Evolutionary conservation across 306 rosid genomes (phyloP), one percentile per base, ranked within the genome.

Genomic region (Morella rubra): DNA sequence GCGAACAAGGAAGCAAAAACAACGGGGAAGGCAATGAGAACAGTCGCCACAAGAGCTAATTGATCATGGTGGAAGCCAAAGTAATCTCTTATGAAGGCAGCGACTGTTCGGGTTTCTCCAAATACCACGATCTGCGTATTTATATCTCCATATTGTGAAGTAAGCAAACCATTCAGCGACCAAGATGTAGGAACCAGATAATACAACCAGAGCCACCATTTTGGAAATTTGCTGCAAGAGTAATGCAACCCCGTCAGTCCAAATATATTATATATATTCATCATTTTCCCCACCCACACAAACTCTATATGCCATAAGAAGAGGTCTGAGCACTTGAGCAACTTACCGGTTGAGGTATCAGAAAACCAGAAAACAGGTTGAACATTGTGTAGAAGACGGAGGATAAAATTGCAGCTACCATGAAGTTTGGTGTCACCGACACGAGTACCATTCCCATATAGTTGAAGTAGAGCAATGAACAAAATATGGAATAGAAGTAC

Each of bases 401-500:
- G 32, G 76, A 49, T 18, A 86, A 60, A 76, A 81, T 81, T 42
- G 59, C 49, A 53, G 87, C 87, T 24, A 84, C 4, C 10, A 65
- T 62, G 79, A 40, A 77, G 73, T 81, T 83, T 19, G 87, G 83
- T 27, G 89, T 83, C 68, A 83, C 19, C 6, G 89, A 83, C 1
- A 83, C 84, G 8, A 83, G 81, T 79, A 83, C 55, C 87, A 83
- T 72, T 58, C 87, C 87, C 54, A 86, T 53, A 68, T 81, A 84
- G 47, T 78, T 86, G 84, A 73, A 79, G 86, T 76, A 79, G 24
- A 86, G 44, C 47, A 81, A 24, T 61, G 86, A 19, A 37, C 82
- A 80, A n/a, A 86, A 81, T 27, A 73, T 20, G 7, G 75, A 71
- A 62, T 81, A 86, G 27, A 84, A 79, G 73, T 71, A 84, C 90